Percentiles rank a stretch among this genome's conserved stretches.
phyloP scores from a whole-genome alignment of 208 protist genomes.

The Wallacemonas sp. region DNA sequence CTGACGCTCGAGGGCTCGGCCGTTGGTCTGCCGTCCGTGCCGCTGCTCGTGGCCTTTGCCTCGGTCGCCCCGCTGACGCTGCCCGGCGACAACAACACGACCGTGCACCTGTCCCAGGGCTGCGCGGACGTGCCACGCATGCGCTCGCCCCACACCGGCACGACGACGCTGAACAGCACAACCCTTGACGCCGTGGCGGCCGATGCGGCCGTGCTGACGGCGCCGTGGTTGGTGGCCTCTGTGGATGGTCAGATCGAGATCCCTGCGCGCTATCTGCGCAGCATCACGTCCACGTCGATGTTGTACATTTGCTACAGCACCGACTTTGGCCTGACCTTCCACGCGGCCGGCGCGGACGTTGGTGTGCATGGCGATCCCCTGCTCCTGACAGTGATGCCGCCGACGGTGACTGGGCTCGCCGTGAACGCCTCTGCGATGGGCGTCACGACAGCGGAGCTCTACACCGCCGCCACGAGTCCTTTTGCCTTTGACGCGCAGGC shows the following conservation, averaged over 20 bases:
- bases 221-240: constrained; percentile 28
- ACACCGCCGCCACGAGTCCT: background rate
- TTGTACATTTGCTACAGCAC: constrained; percentile 68
- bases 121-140: constrained; percentile 22
- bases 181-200: background rate
- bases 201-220: constrained; percentile 24
- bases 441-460: background rate
- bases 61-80: constrained; percentile 24
- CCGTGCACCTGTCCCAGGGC: constrained; percentile 4
- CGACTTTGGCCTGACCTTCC: constrained; percentile 56
- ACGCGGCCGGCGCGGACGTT: constrained; percentile 9
- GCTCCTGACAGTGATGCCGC: constrained; percentile 28
- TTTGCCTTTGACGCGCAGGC: constrained; percentile 14
- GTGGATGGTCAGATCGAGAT: constrained; percentile 35
- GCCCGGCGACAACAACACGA: background rate
- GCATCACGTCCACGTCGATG: constrained; percentile 22
- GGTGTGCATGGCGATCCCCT: constrained; percentile 4
- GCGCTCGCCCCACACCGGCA: constrained; percentile 17
- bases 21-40: constrained; percentile 37
- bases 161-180: constrained; percentile 11
- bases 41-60: constrained; percentile 47
- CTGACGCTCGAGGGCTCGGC: constrained; percentile 48
- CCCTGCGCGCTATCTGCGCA: constrained; percentile 30
- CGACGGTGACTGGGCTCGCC: constrained; percentile 28
- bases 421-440: constrained; percentile 20